Evolutionary conservation across 768 basidiomycete species (phyloP).

Genomic region (Filobasidium floriforme): DNA sequence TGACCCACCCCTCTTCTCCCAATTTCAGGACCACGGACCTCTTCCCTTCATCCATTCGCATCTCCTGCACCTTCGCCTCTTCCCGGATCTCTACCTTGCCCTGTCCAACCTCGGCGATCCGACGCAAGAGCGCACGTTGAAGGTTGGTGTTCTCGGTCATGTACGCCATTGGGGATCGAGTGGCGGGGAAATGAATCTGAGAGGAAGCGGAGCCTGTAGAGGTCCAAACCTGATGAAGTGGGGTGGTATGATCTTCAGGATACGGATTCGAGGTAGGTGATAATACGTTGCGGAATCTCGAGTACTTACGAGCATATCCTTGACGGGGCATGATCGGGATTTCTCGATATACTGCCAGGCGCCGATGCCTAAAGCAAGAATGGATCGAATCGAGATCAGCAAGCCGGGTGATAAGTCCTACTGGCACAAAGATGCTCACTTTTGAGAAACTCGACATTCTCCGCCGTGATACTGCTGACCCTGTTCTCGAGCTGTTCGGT

Average conservation of each 20-base stretch:
- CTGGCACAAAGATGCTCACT: slow-evolving; percentile 31
- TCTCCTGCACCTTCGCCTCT: slow-evolving; percentile 64
- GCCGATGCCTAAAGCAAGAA: slow-evolving; percentile 56
- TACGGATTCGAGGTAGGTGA: slow-evolving; percentile 8
- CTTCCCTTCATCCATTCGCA: slow-evolving; percentile 55
- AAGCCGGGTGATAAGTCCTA: neutral
- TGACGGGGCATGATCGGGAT: slow-evolving; percentile 61
- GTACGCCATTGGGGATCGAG: slow-evolving; percentile 58
- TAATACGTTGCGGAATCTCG: too few species aligned
- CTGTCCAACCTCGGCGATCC: slow-evolving; percentile 50
- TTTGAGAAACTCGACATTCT: slow-evolving; percentile 42
- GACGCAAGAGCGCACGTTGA: slow-evolving; percentile 70
- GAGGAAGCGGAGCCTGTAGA: slow-evolving; percentile 39
- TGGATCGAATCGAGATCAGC: neutral
- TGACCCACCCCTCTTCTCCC: slow-evolving; percentile 58
- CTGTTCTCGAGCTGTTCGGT: slow-evolving; percentile 43
- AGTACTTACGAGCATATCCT: slow-evolving; percentile 77
- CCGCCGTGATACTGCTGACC: slow-evolving; percentile 45
- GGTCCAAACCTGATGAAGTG: slow-evolving; percentile 59
- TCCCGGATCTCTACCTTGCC: slow-evolving; percentile 61
- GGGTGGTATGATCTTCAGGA: slow-evolving; percentile 32
- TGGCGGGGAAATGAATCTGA: slow-evolving; percentile 42
- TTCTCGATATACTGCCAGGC: slow-evolving; percentile 73
- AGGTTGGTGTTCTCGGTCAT: slow-evolving; percentile 90
- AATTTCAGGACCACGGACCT: slow-evolving; percentile 74